A percentile compares a stretch with the other conserved stretches of the same genome.
phyloP scores from a whole-genome alignment of 805 yeast species.

The Limtongozyma cylindracea region DNA sequence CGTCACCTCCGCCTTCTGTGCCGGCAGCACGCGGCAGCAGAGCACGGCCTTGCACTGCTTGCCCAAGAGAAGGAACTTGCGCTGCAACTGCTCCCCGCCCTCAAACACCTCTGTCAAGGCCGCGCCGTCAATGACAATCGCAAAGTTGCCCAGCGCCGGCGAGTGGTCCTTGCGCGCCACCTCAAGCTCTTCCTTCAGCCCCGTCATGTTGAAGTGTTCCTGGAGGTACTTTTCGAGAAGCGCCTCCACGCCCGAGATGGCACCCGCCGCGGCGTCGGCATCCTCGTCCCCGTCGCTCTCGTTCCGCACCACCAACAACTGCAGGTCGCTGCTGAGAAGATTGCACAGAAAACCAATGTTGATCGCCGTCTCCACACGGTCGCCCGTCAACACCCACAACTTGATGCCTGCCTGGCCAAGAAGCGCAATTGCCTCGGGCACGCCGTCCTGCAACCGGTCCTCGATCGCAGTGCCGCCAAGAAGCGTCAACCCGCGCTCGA shows the following conservation, averaged over 20 bases:
- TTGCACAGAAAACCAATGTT: conserved; percentile 76
- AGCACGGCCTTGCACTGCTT: conserved; percentile 63
- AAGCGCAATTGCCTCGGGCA: conserved; percentile 53
- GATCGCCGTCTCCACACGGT: conserved; percentile 74
- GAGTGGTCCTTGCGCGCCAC: conserved; percentile 32
- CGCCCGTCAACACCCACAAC: conserved; percentile 74
- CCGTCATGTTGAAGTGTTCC: conserved; percentile 30
- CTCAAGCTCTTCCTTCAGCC: conserved; percentile 24
- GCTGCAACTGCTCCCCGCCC: conserved; percentile 9
- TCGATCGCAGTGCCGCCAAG: conserved; percentile 78
- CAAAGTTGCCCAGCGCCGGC: conserved; percentile 42
- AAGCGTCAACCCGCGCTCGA: conserved; percentile 37
- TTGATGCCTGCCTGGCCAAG: conserved; percentile 60
- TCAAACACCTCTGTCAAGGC: conserved; percentile 32
- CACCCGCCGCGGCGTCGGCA: conserved; percentile 5
- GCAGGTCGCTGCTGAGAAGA: conserved; percentile 51
- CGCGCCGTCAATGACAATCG: conserved; percentile 60
- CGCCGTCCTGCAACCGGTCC: conserved; percentile 69
- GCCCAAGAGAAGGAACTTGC: conserved; percentile 41
- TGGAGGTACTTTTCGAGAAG: conserved; percentile 25
- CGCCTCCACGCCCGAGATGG: conserved; percentile 10
- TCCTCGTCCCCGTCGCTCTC: conserved; percentile 9
- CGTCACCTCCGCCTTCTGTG: conserved; percentile 72
- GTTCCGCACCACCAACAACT: conserved; percentile 23
- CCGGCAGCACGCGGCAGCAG: conserved; percentile 75